Percentiles rank a stretch among this genome's conserved stretches.
phyloP scores from a whole-genome alignment of 352 stramenopile species.

The Saprolegnia diclina region DNA sequence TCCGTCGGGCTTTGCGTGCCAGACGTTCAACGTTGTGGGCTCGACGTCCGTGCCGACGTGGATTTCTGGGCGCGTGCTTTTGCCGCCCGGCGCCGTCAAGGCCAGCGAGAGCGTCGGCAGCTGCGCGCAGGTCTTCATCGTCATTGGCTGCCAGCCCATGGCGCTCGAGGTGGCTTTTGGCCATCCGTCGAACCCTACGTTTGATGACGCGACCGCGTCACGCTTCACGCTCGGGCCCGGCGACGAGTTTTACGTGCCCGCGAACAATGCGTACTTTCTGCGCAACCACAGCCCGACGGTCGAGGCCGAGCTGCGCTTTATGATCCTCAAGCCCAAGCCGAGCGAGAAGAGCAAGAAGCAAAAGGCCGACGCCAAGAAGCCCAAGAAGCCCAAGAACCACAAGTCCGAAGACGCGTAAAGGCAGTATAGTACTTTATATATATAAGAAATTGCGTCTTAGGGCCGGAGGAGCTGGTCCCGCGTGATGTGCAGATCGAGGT shows the following conservation, averaged over 20 bases:
- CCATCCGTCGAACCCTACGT: constrained; percentile 30
- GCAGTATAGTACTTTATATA: neutral
- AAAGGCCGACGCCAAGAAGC: constrained; percentile 8
- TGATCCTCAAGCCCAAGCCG: constrained; percentile 74
- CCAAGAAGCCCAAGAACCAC: constrained; percentile 2
- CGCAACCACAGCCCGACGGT: constrained; percentile 91
- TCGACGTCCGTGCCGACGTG: constrained; percentile 66
- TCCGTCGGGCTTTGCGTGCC: constrained; percentile 61
- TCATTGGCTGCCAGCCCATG: constrained; percentile 82
- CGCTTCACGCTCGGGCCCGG: constrained; percentile 90
- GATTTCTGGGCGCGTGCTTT: constrained; percentile 87
- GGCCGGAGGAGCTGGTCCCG: constrained; percentile 44
- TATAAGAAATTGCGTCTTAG: neutral
- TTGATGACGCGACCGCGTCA: constrained; percentile 87
- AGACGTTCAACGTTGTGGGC: constrained; percentile 84
- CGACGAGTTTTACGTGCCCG: constrained; percentile 96
- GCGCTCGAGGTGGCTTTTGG: constrained; percentile 64
- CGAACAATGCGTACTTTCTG: constrained; percentile 94
- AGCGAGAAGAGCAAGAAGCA: neutral
- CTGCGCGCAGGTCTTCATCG: constrained; percentile 93
- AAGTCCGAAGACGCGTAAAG: neutral
- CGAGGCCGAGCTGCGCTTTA: constrained; percentile 90
- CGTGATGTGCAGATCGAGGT: constrained; percentile 70
- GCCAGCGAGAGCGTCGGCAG: constrained; percentile 91
- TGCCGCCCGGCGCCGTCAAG: constrained; percentile 93